Percentiles rank a stretch among this genome's conserved stretches.
phyloP scores from a whole-genome alignment of 257 asterid genomes.

The Plantago major region DNA sequence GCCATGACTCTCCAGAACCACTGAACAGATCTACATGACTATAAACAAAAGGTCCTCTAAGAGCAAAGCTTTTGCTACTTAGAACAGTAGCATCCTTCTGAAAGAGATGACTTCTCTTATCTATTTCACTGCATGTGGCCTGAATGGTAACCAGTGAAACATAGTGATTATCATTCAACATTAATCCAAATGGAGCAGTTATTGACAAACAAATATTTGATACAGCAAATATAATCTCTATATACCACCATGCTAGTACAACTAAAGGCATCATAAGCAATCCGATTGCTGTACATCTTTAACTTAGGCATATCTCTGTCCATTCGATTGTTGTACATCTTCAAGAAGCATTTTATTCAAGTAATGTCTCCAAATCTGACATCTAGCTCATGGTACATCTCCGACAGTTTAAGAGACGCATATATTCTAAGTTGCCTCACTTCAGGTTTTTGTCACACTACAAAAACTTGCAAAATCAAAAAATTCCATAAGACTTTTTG shows the following conservation, averaged over 20 bases:
- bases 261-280: not conserved
- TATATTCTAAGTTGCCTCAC: not conserved
- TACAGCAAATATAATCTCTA: slow-evolving; percentile 10
- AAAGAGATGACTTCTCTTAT: slow-evolving; percentile 34
- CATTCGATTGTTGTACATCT: not conserved
- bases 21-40: slow-evolving; percentile 85
- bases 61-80: slow-evolving; percentile 35
- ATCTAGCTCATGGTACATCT: not conserved
- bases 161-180: slow-evolving; percentile 17
- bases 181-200: slow-evolving; percentile 16
- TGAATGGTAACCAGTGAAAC: slow-evolving; percentile 21
- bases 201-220: slow-evolving; percentile 14
- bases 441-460: not conserved
- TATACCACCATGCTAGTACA: slow-evolving; percentile 11
- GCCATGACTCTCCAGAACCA: slow-evolving; percentile 95
- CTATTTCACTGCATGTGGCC: slow-evolving; percentile 37
- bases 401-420: not conserved
- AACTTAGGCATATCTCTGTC: not conserved
- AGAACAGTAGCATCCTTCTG: slow-evolving; percentile 35
- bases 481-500: not conserved
- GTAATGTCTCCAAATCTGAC: not conserved
- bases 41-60: slow-evolving; percentile 57
- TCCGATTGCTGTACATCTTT: too few species aligned
- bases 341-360: not conserved
- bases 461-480: not conserved